These are phyloP conservation scores for Emydomyces testavorans DNA, from an alignment of 2,329 filamentous ascomycete genomes.

Conservation along the genomic window DNA sequence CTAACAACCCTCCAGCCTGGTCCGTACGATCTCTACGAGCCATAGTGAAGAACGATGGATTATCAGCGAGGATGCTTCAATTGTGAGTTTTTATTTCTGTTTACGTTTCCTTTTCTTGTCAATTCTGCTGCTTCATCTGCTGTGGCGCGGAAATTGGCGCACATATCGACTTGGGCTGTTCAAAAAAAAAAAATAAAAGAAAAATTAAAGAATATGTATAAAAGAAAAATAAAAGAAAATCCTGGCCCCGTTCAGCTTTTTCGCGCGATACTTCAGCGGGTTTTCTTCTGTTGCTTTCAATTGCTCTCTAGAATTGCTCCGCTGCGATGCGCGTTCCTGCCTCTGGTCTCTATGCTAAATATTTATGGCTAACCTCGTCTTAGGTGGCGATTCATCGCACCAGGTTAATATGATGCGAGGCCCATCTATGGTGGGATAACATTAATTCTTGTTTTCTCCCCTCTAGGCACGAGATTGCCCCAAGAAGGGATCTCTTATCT, in stretches of 20 bases:
- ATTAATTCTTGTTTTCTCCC: slow-evolving; percentile 17
- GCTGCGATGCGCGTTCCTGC: background rate
- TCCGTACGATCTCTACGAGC: slow-evolving; percentile 1
- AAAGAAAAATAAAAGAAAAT: no score
- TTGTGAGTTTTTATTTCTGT: slow-evolving; percentile 37
- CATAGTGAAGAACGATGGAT: slow-evolving; percentile 35
- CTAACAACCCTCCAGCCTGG: slow-evolving; percentile 6
- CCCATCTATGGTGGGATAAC: slow-evolving; percentile 14
- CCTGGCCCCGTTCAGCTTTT: no score
- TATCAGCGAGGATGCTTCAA: slow-evolving; percentile 48
- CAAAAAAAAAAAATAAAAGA: background rate
- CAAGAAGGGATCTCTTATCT: slow-evolving; percentile 70
- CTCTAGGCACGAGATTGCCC: slow-evolving; percentile 70
- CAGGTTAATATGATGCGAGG: slow-evolving; percentile 49
- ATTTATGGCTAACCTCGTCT: no score
- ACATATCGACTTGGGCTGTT: background rate
- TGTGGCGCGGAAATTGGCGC: background rate
- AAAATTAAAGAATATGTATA: no score
- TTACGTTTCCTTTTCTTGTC: background rate
- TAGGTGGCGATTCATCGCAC: slow-evolving; percentile 62
- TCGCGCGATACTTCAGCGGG: background rate
- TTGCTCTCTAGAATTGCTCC: background rate
- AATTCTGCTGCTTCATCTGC: background rate
- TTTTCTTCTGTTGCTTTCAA: background rate
- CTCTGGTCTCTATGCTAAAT: slow-evolving; percentile 8